Evolutionary conservation across 108 stramenopile genomes (phyloP).

Genomic region (Fragilariopsis cylindrus): DNA sequence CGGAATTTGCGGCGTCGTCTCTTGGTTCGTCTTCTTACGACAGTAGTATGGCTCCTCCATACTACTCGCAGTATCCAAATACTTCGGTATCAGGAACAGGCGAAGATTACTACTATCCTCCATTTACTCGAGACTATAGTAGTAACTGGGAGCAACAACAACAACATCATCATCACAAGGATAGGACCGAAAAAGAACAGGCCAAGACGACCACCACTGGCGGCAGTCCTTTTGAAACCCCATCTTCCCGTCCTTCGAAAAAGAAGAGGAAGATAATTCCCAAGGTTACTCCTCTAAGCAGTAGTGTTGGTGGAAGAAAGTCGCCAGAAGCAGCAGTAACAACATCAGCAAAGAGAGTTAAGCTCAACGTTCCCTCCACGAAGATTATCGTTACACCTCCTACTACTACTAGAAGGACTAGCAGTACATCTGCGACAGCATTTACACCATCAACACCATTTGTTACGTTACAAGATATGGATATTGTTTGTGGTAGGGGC

Average conservation of each 20-base stretch:
- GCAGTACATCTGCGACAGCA: neutral
- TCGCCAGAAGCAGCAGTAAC: neutral
- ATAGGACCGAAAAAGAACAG: too few species aligned
- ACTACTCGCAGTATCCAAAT: too few species aligned
- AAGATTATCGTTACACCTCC: neutral
- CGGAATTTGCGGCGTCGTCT: neutral
- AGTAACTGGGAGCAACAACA: too few species aligned
- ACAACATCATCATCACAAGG: too few species aligned
- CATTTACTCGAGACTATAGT: too few species aligned
- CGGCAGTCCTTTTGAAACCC: neutral
- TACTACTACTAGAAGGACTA: neutral
- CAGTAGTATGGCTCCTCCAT: too few species aligned
- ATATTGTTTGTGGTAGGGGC: conserved; percentile 51
- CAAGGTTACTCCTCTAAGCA: neutral
- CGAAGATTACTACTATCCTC: too few species aligned
- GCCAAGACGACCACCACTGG: too few species aligned
- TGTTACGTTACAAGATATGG: conserved; percentile 30
- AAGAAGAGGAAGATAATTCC: neutral
- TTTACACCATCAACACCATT: neutral
- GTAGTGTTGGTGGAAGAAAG: neutral
- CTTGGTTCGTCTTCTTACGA: neutral
- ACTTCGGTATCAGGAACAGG: too few species aligned
- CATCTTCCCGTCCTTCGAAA: neutral
- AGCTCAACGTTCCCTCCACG: neutral
- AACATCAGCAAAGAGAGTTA: neutral